Conservation (phyloP, 768 basidiomycete species). For the Glaciozyma martinii region DNA sequence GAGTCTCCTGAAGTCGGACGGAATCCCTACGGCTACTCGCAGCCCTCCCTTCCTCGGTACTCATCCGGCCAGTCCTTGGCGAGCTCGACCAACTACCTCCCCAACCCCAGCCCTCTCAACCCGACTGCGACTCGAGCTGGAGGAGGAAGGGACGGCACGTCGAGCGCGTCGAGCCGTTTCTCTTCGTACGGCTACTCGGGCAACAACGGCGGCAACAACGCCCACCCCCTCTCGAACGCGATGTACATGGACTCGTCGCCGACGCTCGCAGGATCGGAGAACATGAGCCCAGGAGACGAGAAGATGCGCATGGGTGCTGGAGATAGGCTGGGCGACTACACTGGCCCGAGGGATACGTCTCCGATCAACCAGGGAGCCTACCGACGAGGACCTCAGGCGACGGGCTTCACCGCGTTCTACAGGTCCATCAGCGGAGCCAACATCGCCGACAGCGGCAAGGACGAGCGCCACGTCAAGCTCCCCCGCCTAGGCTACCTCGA, state of each 20-base stretch:
- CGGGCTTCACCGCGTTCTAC: conserved; percentile 28
- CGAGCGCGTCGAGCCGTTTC: conserved; percentile 14
- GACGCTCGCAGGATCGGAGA: conserved; percentile 33
- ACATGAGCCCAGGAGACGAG: conserved; percentile 20
- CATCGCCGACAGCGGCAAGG: conserved; percentile 31
- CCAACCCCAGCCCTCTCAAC: conserved; percentile 29
- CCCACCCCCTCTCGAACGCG: conserved; percentile 36
- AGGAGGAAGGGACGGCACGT: conserved; percentile 11
- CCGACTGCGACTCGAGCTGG: conserved; percentile 19
- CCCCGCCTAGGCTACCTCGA: conserved; percentile 36
- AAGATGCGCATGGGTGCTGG: conserved; percentile 26
- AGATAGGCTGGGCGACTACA: conserved; percentile 30
- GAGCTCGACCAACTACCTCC: conserved; percentile 18
- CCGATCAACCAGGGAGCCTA: conserved; percentile 5
- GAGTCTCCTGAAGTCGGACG: background rate
- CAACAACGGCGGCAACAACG: background rate
- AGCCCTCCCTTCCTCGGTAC: conserved; percentile 29
- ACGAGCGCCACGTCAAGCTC: conserved; percentile 33
- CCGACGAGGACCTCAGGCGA: conserved; percentile 27
- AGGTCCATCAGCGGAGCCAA: conserved; percentile 28
- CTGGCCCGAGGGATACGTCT: conserved; percentile 12
- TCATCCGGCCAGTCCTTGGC: conserved; percentile 10
- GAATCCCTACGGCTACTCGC: conserved; percentile 20
- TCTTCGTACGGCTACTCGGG: conserved; percentile 19
- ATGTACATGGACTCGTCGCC: conserved; percentile 34